Conservation (phyloP, 2,329 filamentous ascomycete species). For the Fusarium buxicola region DNA sequence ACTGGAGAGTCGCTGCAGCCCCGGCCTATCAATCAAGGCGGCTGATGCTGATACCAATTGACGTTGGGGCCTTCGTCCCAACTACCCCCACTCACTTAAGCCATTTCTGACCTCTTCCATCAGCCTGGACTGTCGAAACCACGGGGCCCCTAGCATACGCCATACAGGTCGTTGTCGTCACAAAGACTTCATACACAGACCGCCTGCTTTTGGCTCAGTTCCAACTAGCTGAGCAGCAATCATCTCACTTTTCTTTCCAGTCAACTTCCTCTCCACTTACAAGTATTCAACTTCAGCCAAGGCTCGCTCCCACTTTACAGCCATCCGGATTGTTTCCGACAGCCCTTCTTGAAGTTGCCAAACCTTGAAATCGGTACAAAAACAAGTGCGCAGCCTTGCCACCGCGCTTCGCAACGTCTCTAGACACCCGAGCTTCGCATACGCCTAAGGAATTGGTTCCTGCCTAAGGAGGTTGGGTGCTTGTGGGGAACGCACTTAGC, state of each 20-base stretch:
- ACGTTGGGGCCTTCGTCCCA: constrained; percentile 40
- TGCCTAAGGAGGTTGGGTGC: constrained; percentile 30
- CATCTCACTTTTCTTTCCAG: constrained; percentile 12
- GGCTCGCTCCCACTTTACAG: constrained; percentile 15
- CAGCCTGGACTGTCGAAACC: constrained; percentile 34
- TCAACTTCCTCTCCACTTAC: constrained; percentile 8
- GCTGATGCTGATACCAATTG: constrained; percentile 42
- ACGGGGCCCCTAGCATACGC: constrained; percentile 35
- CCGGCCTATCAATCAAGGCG: constrained; percentile 38
- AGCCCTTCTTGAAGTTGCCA: constrained; percentile 7
- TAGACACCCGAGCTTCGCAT: constrained; percentile 1
- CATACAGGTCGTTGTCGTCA: constrained; percentile 35
- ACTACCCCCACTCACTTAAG: constrained; percentile 44
- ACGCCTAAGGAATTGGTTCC: constrained; percentile 15
- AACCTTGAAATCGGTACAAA: constrained; percentile 1
- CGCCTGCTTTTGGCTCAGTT: constrained; percentile 19
- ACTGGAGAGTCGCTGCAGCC: constrained; percentile 37
- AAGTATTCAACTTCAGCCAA: constrained; percentile 12
- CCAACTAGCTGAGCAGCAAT: constrained; percentile 7
- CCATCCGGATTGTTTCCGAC: constrained; percentile 8
- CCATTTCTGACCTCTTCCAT: constrained; percentile 37
- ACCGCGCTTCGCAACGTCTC: constrained; percentile 14
- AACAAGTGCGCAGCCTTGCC: constrained; percentile 7
- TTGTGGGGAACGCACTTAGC: constrained; percentile 30
- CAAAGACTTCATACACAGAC: constrained; percentile 36